Conservation (phyloP, 2,329 filamentous ascomycete genomes). For the Neoscytalidium dimidiatum region DNA sequence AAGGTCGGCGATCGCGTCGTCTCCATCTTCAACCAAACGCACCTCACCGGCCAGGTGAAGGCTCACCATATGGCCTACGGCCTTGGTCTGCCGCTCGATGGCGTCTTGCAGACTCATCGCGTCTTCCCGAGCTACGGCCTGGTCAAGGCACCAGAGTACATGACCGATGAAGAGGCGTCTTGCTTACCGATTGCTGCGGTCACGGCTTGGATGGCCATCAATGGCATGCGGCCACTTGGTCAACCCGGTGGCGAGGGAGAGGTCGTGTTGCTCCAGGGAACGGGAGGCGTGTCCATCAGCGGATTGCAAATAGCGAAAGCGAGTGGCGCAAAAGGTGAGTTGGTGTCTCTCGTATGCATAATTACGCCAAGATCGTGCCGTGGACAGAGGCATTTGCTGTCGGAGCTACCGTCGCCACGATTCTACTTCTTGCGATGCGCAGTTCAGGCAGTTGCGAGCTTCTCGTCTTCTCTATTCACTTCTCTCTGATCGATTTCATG, state of each 20-base stretch:
- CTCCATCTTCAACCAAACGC: slow-evolving; percentile 61
- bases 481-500: neutral
- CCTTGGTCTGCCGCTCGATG: slow-evolving; percentile 61
- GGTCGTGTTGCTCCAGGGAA: slow-evolving; percentile 45
- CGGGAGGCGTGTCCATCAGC: slow-evolving; percentile 46
- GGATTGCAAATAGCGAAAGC: slow-evolving; percentile 45
- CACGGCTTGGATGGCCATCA: slow-evolving; percentile 67
- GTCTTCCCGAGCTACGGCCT: slow-evolving; percentile 60
- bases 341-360: neutral
- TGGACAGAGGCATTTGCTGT: neutral
- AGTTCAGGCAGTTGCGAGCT: neutral
- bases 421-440: neutral
- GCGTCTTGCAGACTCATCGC: slow-evolving; percentile 61
- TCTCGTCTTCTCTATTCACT: neutral
- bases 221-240: slow-evolving; percentile 59
- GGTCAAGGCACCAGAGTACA: slow-evolving; percentile 58
- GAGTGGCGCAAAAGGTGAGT: slow-evolving; percentile 40
- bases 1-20: slow-evolving; percentile 66
- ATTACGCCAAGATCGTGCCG: neutral
- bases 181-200: slow-evolving; percentile 63
- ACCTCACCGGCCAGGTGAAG: slow-evolving; percentile 60
- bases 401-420: neutral
- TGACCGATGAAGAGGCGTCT: slow-evolving; percentile 61
- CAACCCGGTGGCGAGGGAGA: slow-evolving; percentile 47
- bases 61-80: slow-evolving; percentile 58